phyloP scores from a whole-genome alignment of 164 flowering plant species.

The Dillenia turbinata region DNA sequence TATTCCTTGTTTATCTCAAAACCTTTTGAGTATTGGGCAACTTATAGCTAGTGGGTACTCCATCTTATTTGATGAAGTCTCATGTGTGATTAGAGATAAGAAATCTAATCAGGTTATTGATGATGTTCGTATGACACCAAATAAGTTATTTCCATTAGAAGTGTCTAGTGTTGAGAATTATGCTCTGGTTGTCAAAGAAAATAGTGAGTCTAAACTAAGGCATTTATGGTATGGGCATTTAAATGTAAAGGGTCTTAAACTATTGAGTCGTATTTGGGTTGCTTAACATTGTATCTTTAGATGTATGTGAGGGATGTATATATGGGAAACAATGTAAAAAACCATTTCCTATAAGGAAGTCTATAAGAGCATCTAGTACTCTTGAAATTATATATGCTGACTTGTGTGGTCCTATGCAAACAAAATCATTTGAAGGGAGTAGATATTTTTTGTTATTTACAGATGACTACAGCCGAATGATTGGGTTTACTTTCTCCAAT shows the following conservation, averaged over 20 bases:
- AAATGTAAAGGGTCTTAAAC: not conserved
- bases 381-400: too few relatives aligned
- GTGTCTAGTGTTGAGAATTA: too few relatives aligned
- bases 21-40: too few relatives aligned
- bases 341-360: constrained; percentile 3
- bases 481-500: not conserved
- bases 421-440: not conserved
- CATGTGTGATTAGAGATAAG: constrained; percentile 4
- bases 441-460: not conserved
- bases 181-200: not conserved
- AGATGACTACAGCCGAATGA: not conserved
- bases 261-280: not conserved
- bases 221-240: constrained; percentile 11
- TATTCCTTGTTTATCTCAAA: too few relatives aligned
- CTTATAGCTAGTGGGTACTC: not conserved
- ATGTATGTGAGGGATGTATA: constrained; percentile 3
- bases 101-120: not conserved
- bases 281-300: not conserved
- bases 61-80: not conserved
- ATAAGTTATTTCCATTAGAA: constrained; percentile 1
- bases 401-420: constrained; percentile 8
- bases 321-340: not conserved
- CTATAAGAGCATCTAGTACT: too few relatives aligned
- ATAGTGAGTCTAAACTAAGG: constrained; percentile 4
- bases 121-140: not conserved